A percentile compares a stretch with the other conserved stretches of the same genome.
Evolutionary conservation across 176 grass and related monocot genomes (phyloP).

Genomic region (Avena sativa): DNA sequence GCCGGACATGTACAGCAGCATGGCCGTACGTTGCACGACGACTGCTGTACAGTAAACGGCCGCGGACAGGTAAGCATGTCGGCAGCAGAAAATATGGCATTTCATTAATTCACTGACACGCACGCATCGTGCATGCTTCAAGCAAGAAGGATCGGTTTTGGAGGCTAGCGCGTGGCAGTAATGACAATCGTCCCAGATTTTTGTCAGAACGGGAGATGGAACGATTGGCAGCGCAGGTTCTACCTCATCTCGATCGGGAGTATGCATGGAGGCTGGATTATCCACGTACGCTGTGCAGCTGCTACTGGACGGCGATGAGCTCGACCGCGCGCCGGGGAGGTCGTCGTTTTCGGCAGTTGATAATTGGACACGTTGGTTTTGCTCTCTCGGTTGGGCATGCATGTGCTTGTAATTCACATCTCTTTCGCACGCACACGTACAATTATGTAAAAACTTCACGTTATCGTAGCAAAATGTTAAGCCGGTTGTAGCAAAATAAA

Average conservation of each 20-base stretch:
- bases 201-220: background rate
- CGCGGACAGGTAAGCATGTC: background rate
- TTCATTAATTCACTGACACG: background rate
- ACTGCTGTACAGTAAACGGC: background rate
- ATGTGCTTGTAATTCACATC: background rate
- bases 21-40: background rate
- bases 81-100: background rate
- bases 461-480: too few species aligned
- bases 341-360: background rate
- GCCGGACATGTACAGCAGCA: background rate
- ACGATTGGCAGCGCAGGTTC: background rate
- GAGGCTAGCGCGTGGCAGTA: background rate
- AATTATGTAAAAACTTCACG: too few species aligned
- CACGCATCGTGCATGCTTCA: background rate
- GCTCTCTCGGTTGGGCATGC: background rate
- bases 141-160: background rate
- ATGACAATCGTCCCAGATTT: background rate
- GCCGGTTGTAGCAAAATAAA: too few species aligned
- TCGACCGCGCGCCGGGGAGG: background rate
- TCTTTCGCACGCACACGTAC: too few species aligned
- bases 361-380: background rate
- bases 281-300: background rate
- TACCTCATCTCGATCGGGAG: background rate
- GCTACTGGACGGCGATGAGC: background rate
- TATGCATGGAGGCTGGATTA: background rate